These are phyloP conservation scores for Blastocystis sp. DNA, from an alignment of 352 stramenopile species.

Conservation along the genomic window DNA sequence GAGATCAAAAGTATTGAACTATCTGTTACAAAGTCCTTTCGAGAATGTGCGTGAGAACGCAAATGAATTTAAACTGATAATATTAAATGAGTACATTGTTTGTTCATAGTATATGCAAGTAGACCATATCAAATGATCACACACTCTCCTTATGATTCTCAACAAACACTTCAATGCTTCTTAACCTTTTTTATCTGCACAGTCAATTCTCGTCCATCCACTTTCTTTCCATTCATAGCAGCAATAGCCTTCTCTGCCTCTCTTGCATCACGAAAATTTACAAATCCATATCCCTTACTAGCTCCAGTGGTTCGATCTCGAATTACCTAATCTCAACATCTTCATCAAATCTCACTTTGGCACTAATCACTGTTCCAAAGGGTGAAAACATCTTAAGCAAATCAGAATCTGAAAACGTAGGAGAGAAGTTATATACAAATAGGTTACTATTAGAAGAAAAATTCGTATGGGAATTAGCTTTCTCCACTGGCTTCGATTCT, in stretches of 20 bases:
- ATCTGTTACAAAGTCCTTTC: not conserved
- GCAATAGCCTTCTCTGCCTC: conserved; percentile 7
- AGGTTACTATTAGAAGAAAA: conserved; percentile 6
- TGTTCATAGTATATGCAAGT: too few relatives aligned
- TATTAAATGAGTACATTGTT: too few relatives aligned
- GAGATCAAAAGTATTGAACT: not conserved
- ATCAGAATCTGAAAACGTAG: not conserved
- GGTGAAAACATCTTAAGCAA: not conserved
- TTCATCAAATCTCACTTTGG: not conserved
- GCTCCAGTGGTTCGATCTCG: not conserved
- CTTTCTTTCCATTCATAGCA: conserved; percentile 8
- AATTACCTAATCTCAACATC: not conserved
- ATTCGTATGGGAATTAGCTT: not conserved
- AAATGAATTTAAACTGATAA: too few relatives aligned
- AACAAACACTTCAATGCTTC: conserved; percentile 5
- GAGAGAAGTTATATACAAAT: conserved; percentile 43
- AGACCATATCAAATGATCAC: too few relatives aligned
- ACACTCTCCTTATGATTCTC: too few relatives aligned
- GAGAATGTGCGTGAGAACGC: not conserved
- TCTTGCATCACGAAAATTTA: not conserved
- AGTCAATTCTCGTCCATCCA: not conserved
- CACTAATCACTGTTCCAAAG: conserved; percentile 14
- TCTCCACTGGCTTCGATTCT: not conserved
- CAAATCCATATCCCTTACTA: conserved; percentile 34
- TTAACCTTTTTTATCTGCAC: conserved; percentile 35